Percentiles rank a stretch among this genome's conserved stretches.
Conservation (phyloP, 2,329 filamentous ascomycete genomes). For the Pyrenophora teres region DNA sequence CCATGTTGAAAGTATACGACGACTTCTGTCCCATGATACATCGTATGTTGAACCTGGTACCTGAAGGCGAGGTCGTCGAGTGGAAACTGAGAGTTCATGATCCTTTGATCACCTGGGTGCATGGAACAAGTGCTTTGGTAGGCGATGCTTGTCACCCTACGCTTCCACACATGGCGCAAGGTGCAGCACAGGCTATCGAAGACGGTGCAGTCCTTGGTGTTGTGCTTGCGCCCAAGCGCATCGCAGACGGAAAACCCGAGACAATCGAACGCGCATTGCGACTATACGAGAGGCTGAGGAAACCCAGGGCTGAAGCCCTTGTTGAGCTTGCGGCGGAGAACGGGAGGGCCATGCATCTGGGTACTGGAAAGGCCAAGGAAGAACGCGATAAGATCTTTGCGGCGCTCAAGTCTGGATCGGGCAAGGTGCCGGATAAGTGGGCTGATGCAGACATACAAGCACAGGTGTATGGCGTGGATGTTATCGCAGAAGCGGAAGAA, state of each 20-base stretch:
- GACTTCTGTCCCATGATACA: conserved; percentile 67
- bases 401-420: conserved; percentile 50
- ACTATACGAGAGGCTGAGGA: conserved; percentile 62
- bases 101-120: conserved; percentile 66
- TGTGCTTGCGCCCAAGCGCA: conserved; percentile 56
- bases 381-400: conserved; percentile 62
- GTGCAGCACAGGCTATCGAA: conserved; percentile 68
- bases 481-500: conserved; percentile 52
- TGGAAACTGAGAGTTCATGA: conserved; percentile 68
- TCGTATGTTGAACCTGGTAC: conserved; percentile 64
- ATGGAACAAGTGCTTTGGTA: conserved; percentile 58
- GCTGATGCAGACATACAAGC: conserved; percentile 58
- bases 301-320: conserved; percentile 60
- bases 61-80: conserved; percentile 68
- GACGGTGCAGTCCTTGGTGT: conserved; percentile 63
- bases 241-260: conserved; percentile 48
- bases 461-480: conserved; percentile 55
- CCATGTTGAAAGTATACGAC: conserved; percentile 63
- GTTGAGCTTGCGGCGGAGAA: conserved; percentile 62
- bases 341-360: conserved; percentile 60
- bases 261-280: conserved; percentile 59
- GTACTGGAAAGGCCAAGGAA: conserved; percentile 63
- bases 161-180: conserved; percentile 66
- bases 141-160: conserved; percentile 68
- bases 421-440: conserved; percentile 57